A percentile compares a stretch with the other conserved stretches of the same genome.
Conservation (phyloP, 1,139 yeast species). For the Suhomyces bolitotheri region DNA sequence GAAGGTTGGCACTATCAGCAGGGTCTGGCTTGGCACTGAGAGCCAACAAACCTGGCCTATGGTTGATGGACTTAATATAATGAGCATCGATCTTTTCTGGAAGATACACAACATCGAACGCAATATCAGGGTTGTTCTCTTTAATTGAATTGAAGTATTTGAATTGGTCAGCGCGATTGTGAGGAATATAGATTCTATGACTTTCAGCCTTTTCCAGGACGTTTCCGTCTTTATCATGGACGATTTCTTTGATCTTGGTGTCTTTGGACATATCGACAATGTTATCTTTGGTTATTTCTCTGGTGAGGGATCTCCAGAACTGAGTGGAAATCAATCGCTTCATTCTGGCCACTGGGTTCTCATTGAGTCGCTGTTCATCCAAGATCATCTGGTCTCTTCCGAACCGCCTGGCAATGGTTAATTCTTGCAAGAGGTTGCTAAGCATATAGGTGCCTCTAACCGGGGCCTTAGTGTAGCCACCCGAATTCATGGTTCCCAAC, state of each 20-base stretch:
- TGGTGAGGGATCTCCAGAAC: conserved; percentile 81
- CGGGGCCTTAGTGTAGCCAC: conserved; percentile 71
- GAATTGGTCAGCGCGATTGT: conserved; percentile 67
- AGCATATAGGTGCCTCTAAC: conserved; percentile 91
- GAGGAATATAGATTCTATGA: conserved; percentile 81
- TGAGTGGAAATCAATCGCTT: conserved; percentile 71
- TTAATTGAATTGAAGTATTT: conserved; percentile 65
- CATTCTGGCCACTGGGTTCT: conserved; percentile 82
- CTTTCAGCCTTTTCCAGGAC: conserved; percentile 34
- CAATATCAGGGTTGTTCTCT: conserved; percentile 52
- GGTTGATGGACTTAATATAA: conserved; percentile 75
- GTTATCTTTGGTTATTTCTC: conserved; percentile 64
- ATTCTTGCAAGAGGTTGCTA: conserved; percentile 83
- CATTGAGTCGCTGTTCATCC: conserved; percentile 82
- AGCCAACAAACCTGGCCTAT: conserved; percentile 84
- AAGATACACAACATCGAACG: conserved; percentile 74
- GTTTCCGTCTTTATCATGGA: conserved; percentile 38
- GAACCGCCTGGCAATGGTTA: conserved; percentile 79
- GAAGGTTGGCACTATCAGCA: conserved; percentile 50
- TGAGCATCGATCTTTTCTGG: conserved; percentile 61
- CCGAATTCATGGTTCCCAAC: conserved; percentile 81
- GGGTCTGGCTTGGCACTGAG: conserved; percentile 63
- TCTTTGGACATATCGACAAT: conserved; percentile 76
- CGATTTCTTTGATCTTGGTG: conserved; percentile 69
- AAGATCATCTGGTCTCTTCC: conserved; percentile 77